Base-by-base conservation (phyloP, 2,329 filamentous ascomycete species). In the Orbilia javanica region DNA sequence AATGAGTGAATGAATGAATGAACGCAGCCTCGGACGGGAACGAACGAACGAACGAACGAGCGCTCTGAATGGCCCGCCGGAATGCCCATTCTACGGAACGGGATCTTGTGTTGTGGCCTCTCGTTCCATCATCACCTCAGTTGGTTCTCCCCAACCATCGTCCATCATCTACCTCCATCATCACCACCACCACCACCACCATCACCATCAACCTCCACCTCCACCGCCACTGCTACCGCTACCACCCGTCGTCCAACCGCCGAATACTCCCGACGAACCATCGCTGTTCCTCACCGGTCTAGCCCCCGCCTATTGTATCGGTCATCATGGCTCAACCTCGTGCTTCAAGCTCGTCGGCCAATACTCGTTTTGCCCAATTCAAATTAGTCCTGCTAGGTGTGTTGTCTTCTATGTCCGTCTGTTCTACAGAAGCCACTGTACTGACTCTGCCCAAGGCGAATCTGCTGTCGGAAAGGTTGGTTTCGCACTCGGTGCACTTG, bases 321-420 rank as follows among this genome's bases (percentile, higher is more conserved):
- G 63, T 60, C 64, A 78, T 55, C 53, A 81, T 80, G 81, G 79
- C 79, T 57, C 80, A 81, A 80, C 81, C 87, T 82, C 84, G 98
- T 98, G 95, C 92, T 94, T 86, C 89, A 92, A 85, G 90, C 94
- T 90, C 90, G 90, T 86, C 90, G 44, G 55, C 75, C 88, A 89
- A 91, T 90, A 89, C 92, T 86, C 91, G 95, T 83, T 98, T 99
- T 86, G 95, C 96, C 83, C 96, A 99, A 88, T 99, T 99, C 87
- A 99, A 99, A 89, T 89, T 99, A 82, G 96, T 99, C 81, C 88
- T 99, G 84, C 89, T 99, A 81, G 96, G 96, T 98, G 89, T 82
- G 63, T 36, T 65, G 52, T 62, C 50, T 11, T 60, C 55, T 42
- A 36, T 66, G 50, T 27, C 44, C 10, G 31, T 67, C 31, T 55